Base-by-base conservation (phyloP, 768 basidiomycete genomes). In the Cyclocybe aegerita region DNA sequence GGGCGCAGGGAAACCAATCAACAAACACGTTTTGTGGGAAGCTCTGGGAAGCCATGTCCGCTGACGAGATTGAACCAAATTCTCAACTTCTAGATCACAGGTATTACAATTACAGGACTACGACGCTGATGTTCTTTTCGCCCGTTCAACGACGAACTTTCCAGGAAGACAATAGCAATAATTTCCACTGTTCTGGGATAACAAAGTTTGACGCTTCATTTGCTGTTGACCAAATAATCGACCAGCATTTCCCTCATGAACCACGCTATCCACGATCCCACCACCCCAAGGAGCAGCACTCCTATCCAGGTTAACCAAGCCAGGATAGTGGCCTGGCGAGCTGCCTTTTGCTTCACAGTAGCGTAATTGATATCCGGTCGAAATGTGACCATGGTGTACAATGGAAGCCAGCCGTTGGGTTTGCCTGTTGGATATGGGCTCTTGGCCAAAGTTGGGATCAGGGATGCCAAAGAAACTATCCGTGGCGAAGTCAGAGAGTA, bases 371-470 rank as follows among this genome's bases (percentile, higher is more conserved):
- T 83, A 69, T 98, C 96, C 44, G 93, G 92, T 37, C 96, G 82
- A 74, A 99, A 99, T 39, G 96, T 98, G 57, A 97, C 88, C 95
- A 98, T 97, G 32, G 92, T 92, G 69, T 99, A 99, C 43, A 96
- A 77, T 50, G 93, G 90, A 45, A 94, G 79, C 95, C 95, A 98
- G 34, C 91, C 93, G 56, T 66, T 65, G 39, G 86, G 86, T 53
- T 75, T 69, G 52, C 66, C 65, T 52, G 83, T 66, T 33, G 83
- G 80, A 67, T 87, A 91, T 8, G 86, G 76, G 42, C 75, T 65
- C 52, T 66, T 73, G 55, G 79, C 69, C 55, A 85, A 59, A 14
- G 68, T 61, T 48, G 77, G 76, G 39, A 70, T 70, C 58, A 83
- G 66, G 54, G 74, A 73, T 52, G 70, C 63, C 49, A 81, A 65